Conservation (phyloP, 1,284 basidiomycete species). For the Tylopilus sp. region DNA sequence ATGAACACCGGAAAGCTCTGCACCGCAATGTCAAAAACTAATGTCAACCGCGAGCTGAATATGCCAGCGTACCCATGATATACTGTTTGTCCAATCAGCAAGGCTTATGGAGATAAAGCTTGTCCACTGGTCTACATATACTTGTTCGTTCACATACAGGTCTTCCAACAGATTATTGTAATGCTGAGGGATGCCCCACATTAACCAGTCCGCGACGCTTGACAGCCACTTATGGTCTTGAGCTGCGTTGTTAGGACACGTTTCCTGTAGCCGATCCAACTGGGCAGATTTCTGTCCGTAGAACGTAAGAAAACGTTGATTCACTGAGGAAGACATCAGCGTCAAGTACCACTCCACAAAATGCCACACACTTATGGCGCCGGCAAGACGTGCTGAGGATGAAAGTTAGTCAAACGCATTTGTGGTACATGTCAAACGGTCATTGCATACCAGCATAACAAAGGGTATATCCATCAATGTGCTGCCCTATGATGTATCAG, state of each 20-base stretch:
- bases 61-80: slow-evolving; percentile 37
- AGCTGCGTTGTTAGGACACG: slow-evolving; percentile 23
- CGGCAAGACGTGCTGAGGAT: slow-evolving; percentile 43
- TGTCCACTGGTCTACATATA: slow-evolving; percentile 48
- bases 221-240: slow-evolving; percentile 37
- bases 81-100: slow-evolving; percentile 42
- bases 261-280: slow-evolving; percentile 44
- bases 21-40: slow-evolving; percentile 24
- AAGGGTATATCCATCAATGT: slow-evolving; percentile 44
- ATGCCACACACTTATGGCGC: slow-evolving; percentile 30
- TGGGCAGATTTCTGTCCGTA: slow-evolving; percentile 41
- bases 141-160: slow-evolving; percentile 45
- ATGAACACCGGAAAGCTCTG: slow-evolving; percentile 40
- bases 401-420: slow-evolving; percentile 16
- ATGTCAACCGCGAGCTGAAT: background rate
- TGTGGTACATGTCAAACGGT: background rate
- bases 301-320: slow-evolving; percentile 42
- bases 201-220: slow-evolving; percentile 16
- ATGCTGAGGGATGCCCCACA: slow-evolving; percentile 44
- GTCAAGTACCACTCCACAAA: background rate
- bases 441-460: slow-evolving; percentile 45
- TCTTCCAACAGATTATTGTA: slow-evolving; percentile 39
- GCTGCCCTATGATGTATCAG: slow-evolving; percentile 27
- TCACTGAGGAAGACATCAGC: slow-evolving; percentile 19
- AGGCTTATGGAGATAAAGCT: slow-evolving; percentile 38